A percentile compares a stretch with the other conserved stretches of the same genome.
Conservation (phyloP, 2,329 filamentous ascomycete genomes). For the Periglandula ipomoeae region DNA sequence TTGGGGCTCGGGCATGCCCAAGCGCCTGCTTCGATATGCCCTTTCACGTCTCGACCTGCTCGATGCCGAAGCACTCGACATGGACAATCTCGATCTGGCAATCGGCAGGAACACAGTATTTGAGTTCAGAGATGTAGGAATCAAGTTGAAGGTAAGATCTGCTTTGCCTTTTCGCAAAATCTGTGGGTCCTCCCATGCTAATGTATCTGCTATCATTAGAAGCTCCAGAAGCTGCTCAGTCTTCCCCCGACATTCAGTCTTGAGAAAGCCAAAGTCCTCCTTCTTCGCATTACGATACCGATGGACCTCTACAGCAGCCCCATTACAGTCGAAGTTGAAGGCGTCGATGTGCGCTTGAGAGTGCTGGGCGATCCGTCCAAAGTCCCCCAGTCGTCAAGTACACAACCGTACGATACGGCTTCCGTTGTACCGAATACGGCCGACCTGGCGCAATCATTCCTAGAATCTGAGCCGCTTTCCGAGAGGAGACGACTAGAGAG, state of each 20-base stretch:
- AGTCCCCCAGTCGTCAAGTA: slow-evolving; percentile 33
- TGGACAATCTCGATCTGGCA: slow-evolving; percentile 76
- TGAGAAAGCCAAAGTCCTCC: slow-evolving; percentile 62
- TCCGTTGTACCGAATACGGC: slow-evolving; percentile 55
- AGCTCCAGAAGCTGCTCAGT: slow-evolving; percentile 65
- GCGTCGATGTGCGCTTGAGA: slow-evolving; percentile 62
- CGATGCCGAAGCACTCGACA: slow-evolving; percentile 76
- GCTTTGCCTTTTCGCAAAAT: slow-evolving; percentile 12
- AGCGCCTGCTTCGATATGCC: slow-evolving; percentile 79
- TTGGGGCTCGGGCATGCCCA: slow-evolving; percentile 67
- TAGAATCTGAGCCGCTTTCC: slow-evolving; percentile 58
- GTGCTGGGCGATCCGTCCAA: slow-evolving; percentile 29
- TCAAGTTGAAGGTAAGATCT: slow-evolving; percentile 59
- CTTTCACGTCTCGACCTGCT: slow-evolving; percentile 76
- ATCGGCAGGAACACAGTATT: slow-evolving; percentile 75
- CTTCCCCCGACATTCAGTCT: slow-evolving; percentile 66
- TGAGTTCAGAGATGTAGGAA: slow-evolving; percentile 77
- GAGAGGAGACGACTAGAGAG: slow-evolving; percentile 62
- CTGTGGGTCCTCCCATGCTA: slow-evolving; percentile 3
- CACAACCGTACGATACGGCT: slow-evolving; percentile 18
- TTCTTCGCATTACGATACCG: slow-evolving; percentile 74
- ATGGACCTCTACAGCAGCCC: slow-evolving; percentile 81
- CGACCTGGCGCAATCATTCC: slow-evolving; percentile 68
- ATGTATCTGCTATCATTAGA: slow-evolving; percentile 41
- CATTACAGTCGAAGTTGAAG: slow-evolving; percentile 73